These are phyloP conservation scores for Lachnellula hyalina DNA, from an alignment of 2,329 filamentous ascomycete genomes.

Conservation along the genomic window DNA sequence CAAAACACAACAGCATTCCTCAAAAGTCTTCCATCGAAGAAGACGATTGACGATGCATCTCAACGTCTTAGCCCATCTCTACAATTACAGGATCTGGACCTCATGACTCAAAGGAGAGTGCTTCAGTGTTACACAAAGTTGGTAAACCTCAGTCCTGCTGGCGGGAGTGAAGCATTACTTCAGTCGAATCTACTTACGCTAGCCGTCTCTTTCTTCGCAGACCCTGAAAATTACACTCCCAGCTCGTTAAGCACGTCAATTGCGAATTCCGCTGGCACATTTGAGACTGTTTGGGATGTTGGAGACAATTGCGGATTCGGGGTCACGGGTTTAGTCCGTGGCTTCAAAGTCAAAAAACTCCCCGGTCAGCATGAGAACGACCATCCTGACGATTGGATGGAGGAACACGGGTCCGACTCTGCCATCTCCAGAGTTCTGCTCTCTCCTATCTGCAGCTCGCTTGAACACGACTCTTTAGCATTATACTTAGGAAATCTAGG, in stretches of 20 bases:
- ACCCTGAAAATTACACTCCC: constrained; percentile 81
- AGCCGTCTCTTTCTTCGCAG: constrained; percentile 86
- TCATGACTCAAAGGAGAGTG: constrained; percentile 89
- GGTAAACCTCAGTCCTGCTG: constrained; percentile 79
- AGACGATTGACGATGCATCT: constrained; percentile 78
- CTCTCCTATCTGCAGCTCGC: constrained; percentile 73
- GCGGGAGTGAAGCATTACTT: constrained; percentile 77
- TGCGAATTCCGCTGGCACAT: constrained; percentile 80
- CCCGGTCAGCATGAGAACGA: constrained; percentile 62
- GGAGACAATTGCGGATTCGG: constrained; percentile 94
- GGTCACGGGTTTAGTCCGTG: constrained; percentile 76
- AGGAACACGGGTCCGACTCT: constrained; percentile 55
- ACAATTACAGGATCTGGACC: constrained; percentile 82
- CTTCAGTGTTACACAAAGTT: constrained; percentile 93
- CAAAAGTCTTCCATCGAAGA: constrained; percentile 76
- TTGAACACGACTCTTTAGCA: constrained; percentile 83
- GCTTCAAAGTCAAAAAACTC: constrained; percentile 66
- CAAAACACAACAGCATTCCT: constrained; percentile 90
- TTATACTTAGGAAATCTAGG: constrained; percentile 60
- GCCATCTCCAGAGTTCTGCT: constrained; percentile 56
- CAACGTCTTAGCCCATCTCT: constrained; percentile 80
- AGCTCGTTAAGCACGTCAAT: constrained; percentile 87
- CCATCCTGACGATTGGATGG: constrained; percentile 44
- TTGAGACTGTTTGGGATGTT: constrained; percentile 93
- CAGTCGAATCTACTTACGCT: constrained; percentile 89